Conservation (phyloP, 352 stramenopile species). For the Pythium coloratum region DNA sequence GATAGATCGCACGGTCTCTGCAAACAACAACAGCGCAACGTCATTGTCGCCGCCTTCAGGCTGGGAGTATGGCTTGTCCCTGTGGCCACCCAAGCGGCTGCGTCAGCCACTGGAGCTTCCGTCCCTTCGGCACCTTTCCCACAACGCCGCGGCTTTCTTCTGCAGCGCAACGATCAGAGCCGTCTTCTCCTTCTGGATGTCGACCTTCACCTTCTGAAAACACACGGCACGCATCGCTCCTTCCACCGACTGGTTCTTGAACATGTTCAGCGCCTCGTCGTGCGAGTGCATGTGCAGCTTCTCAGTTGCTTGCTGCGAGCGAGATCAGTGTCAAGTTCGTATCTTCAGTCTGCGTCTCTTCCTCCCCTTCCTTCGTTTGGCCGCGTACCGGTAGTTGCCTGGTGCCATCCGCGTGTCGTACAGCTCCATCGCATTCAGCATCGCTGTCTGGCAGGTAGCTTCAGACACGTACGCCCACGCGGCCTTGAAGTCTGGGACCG, state of each 20-base stretch:
- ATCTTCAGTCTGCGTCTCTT: slow-evolving; percentile 11
- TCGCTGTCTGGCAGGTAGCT: slow-evolving; percentile 66
- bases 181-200: slow-evolving; percentile 64
- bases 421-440: slow-evolving; percentile 47
- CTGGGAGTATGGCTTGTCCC: slow-evolving; percentile 31
- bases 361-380: slow-evolving; percentile 25
- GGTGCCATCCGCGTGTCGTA: slow-evolving; percentile 58
- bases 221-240: slow-evolving; percentile 50
- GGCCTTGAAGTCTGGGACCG: slow-evolving; percentile 77
- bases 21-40: slow-evolving; percentile 28
- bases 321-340: slow-evolving; percentile 38
- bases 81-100: slow-evolving; percentile 43
- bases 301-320: slow-evolving; percentile 63
- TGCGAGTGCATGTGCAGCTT: slow-evolving; percentile 71
- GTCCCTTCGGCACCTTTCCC: slow-evolving; percentile 40
- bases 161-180: slow-evolving; percentile 57
- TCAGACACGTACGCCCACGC: slow-evolving; percentile 85
- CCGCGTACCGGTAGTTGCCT: slow-evolving; percentile 23
- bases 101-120: slow-evolving; percentile 41
- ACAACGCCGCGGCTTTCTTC: slow-evolving; percentile 53
- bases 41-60: neutral
- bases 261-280: slow-evolving; percentile 63
- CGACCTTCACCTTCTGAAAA: slow-evolving; percentile 76
- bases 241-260: slow-evolving; percentile 73
- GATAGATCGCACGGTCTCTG: slow-evolving; percentile 44